These are phyloP conservation scores for Petunia secreta DNA, from an alignment of 257 asterid species.

Conservation along the genomic window DNA sequence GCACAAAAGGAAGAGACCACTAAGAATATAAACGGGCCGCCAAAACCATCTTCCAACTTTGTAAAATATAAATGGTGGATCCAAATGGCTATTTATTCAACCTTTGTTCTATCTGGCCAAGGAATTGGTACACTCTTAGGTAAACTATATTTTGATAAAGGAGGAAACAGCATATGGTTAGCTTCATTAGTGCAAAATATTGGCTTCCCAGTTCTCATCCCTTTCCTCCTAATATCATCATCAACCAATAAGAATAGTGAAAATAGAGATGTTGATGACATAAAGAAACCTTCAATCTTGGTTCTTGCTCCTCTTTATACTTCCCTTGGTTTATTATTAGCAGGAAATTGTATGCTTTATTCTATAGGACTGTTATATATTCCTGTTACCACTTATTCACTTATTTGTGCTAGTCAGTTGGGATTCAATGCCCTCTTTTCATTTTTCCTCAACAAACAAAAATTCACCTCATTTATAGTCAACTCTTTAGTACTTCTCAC, in stretches of 20 bases:
- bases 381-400: conserved; percentile 54
- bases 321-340: conserved; percentile 45
- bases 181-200: conserved; percentile 58
- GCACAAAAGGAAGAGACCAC: background rate
- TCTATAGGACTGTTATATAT: conserved; percentile 51
- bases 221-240: conserved; percentile 46
- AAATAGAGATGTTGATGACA: background rate
- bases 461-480: conserved; percentile 40
- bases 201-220: conserved; percentile 71
- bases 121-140: conserved; percentile 57
- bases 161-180: conserved; percentile 72
- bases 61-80: conserved; percentile 60
- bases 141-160: conserved; percentile 61
- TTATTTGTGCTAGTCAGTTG: conserved; percentile 51
- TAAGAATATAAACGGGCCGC: background rate
- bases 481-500: conserved; percentile 53
- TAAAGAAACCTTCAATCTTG: conserved; percentile 21
- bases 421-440: conserved; percentile 59
- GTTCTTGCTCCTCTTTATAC: conserved; percentile 30
- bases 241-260: background rate
- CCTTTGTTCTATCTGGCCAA: conserved; percentile 60
- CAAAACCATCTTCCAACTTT: background rate
- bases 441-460: conserved; percentile 48
- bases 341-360: conserved; percentile 38
- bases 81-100: conserved; percentile 43